Base-by-base conservation (phyloP, 176 grass and related monocot species). In the Juncus inflexus region DNA sequence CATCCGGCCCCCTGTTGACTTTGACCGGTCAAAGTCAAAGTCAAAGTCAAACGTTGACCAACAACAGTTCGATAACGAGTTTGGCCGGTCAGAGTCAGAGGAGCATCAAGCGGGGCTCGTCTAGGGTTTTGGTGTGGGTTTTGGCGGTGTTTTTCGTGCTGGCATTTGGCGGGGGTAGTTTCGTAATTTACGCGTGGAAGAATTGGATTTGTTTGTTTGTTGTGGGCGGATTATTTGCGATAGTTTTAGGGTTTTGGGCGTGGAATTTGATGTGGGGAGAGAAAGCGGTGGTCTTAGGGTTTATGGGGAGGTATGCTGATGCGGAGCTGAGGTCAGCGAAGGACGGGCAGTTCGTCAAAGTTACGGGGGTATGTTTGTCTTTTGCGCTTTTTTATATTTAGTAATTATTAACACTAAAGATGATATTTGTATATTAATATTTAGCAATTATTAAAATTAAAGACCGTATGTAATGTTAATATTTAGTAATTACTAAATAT, bases 271-370 rank as follows among this genome's bases (percentile, higher is more conserved):
- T 65, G 60, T 91, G 77, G 71, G 85, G 94, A 75, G 78, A 28
- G 58, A 80, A 64, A 77, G 82, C 74, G 10, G 55, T 86, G 15
- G 83, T 66, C 43, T 15, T 70, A 42, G 73, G 79, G 39, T 96
- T 96, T 42, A 49, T 96, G 59, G 64, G 36, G 47, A 66, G 42
- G 19, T 81, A 83, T 78, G 84, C 87, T 81, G 91, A 96, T 80
- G 79, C 79, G 37, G 91, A 96, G 77, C 87, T 96, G 58, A 87
- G 84, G 80, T 87, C 77, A 3, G 74, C 87, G 37, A 90, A 85
- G 64, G 84, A 96, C 43, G 91, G 84, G 4, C 81, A 96, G 52
- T 90, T 83, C 76, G 87, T 96, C 42, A 96, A 96, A 77, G 81
- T 90, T 62, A 83, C 91, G 35, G 91, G 91, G 84, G 91, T 96